Evolutionary conservation across 345 rosid species (phyloP).

Genomic region (Hypericum androsaemum): DNA sequence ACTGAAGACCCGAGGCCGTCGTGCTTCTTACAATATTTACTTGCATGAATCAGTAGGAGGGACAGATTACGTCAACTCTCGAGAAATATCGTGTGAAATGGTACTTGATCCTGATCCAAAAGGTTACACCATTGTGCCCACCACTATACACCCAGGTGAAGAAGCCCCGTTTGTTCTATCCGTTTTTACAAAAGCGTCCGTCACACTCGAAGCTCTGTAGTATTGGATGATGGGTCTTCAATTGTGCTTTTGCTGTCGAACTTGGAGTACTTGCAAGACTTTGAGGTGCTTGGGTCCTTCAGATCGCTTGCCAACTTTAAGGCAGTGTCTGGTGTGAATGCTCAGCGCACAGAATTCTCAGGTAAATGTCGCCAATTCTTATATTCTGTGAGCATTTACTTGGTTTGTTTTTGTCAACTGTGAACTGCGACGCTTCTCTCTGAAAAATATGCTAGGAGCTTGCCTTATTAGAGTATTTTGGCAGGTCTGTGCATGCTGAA

Average conservation of each 20-base stretch:
- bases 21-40: slow-evolving; percentile 91
- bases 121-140: slow-evolving; percentile 98
- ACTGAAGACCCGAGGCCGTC: slow-evolving; percentile 93
- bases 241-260: slow-evolving; percentile 14
- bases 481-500: slow-evolving; percentile 11
- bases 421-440: no score
- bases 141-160: slow-evolving; percentile 98
- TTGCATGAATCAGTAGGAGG: slow-evolving; percentile 99
- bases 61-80: slow-evolving; percentile 97
- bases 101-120: slow-evolving; percentile 99
- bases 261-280: slow-evolving; percentile 17
- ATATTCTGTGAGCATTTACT: no score
- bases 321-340: no score
- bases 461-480: neutral
- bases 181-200: slow-evolving; percentile 85
- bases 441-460: no score
- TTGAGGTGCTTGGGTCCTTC: slow-evolving; percentile 33
- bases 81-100: slow-evolving; percentile 99
- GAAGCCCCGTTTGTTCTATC: slow-evolving; percentile 99
- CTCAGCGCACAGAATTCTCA: no score
- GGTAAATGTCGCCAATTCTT: no score
- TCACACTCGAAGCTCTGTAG: slow-evolving; percentile 73
- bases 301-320: slow-evolving; percentile 19
- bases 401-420: no score
- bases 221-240: slow-evolving; percentile 13